Evolutionary conservation across 1,139 yeast genomes (phyloP), one percentile per base, ranked within the genome.

Genomic region (Debaryomycetaceae sp.): DNA sequence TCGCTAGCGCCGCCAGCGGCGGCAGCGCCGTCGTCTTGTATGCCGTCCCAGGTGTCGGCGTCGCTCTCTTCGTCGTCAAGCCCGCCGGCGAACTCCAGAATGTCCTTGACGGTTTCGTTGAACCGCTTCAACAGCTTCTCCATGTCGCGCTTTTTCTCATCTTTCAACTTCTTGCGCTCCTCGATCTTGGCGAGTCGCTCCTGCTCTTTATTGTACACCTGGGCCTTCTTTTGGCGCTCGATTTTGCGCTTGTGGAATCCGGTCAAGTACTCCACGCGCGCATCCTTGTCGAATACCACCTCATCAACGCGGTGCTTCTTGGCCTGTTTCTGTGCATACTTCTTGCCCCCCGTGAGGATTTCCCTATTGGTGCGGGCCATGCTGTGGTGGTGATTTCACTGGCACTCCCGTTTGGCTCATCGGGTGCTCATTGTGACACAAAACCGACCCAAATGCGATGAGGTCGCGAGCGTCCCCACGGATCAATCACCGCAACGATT

Each of bases 201-300:
- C 48, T 81, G 84, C 51, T 88, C 95, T 44, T 81, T 77, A 31
- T 71, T 73, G 45, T 69, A 77, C 38, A 75, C 83, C 42, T 75
- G 78, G 0, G 97, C 97, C 44, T 80, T 80, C 59, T 86, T 89
- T 58, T 83, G 84, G 53, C 97, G 71, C 49, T 83, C 83, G 14
- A 89, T 52, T 56, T 91, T 91, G 49, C 98, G 74, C 59, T 91
- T 91, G 56, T 91, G 98, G 53, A 91, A 91, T 20, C 98, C 98
- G 1, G 96, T 91, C 44, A 91, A 64, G 55, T 80, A 91, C 38
- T 89, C 95, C 23, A 65, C 59, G 53, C 96, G 65, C 16, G 79
- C 72, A 23, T 74, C 83, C 43, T 77, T 75, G 57, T 89, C 91
- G 52, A 85, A 89, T 2, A 73, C 75, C 21, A 89, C 93, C 51